These are phyloP conservation scores for Boletus sensibilis DNA, from an alignment of 768 basidiomycete species.

Conservation along the genomic window DNA sequence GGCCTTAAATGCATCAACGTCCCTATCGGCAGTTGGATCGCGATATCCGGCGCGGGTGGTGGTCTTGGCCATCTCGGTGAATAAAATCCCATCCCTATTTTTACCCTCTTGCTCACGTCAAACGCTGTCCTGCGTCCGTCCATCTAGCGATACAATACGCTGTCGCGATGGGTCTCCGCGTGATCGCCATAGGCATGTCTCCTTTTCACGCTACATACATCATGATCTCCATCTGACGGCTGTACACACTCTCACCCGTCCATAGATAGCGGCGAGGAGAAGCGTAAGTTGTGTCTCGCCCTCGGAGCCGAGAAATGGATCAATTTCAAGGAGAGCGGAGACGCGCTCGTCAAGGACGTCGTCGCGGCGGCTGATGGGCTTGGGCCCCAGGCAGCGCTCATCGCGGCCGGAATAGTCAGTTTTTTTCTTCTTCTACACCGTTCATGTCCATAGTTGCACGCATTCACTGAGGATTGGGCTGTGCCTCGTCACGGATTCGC, in stretches of 20 bases:
- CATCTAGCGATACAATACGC: constrained; percentile 46
- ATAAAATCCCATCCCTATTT: background rate
- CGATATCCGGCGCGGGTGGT: constrained; percentile 41
- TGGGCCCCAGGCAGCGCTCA: constrained; percentile 42
- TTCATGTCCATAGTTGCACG: background rate
- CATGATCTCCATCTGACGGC: background rate
- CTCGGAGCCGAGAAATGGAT: constrained; percentile 45
- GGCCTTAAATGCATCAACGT: constrained; percentile 39
- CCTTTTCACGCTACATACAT: background rate
- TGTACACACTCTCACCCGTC: background rate
- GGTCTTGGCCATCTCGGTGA: constrained; percentile 44
- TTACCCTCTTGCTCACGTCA: background rate
- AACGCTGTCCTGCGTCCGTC: background rate
- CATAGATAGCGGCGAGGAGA: constrained; percentile 44
- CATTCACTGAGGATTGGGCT: background rate
- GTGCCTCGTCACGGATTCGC: background rate
- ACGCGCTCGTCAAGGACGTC: constrained; percentile 39
- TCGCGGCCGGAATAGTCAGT: constrained; percentile 25
- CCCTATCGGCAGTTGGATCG: constrained; percentile 39
- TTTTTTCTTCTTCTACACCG: background rate
- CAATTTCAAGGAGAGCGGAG: constrained; percentile 45
- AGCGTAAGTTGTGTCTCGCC: constrained; percentile 35
- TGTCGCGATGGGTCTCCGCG: constrained; percentile 39
- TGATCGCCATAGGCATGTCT: constrained; percentile 41
- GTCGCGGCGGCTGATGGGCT: constrained; percentile 39